phyloP scores from a whole-genome alignment of 2,329 filamentous ascomycete genomes.

The Fusarium odoratissimum region DNA sequence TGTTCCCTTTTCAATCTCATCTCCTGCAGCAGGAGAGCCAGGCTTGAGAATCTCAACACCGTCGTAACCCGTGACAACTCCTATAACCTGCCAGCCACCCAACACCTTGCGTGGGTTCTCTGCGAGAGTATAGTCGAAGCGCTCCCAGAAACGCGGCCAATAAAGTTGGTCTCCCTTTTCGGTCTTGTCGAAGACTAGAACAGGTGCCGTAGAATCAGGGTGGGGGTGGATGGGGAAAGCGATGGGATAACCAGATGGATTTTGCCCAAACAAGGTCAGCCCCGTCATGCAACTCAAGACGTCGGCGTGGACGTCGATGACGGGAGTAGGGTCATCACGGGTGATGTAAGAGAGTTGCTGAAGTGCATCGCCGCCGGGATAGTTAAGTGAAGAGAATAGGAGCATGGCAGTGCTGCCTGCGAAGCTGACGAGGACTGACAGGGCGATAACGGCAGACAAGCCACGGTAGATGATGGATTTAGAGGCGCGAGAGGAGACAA shows the following conservation, averaged over 20 bases:
- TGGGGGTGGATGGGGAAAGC: slow-evolving; percentile 42
- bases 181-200: slow-evolving; percentile 70
- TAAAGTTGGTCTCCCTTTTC: slow-evolving; percentile 58
- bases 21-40: slow-evolving; percentile 45
- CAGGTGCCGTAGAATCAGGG: slow-evolving; percentile 33
- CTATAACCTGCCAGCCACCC: slow-evolving; percentile 67
- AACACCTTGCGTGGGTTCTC: slow-evolving; percentile 62
- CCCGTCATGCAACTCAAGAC: slow-evolving; percentile 78
- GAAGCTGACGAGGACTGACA: slow-evolving; percentile 71
- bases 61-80: slow-evolving; percentile 67
- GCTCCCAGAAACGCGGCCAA: slow-evolving; percentile 68
- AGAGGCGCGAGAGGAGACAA: slow-evolving; percentile 71
- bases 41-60: slow-evolving; percentile 69
- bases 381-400: slow-evolving; percentile 86
- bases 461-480: slow-evolving; percentile 70
- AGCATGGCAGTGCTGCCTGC: slow-evolving; percentile 74
- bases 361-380: slow-evolving; percentile 89
- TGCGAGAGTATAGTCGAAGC: slow-evolving; percentile 71
- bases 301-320: slow-evolving; percentile 68
- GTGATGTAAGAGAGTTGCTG: slow-evolving; percentile 58
- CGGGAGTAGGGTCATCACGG: slow-evolving; percentile 35
- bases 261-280: slow-evolving; percentile 72
- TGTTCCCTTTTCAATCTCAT: slow-evolving; percentile 16
- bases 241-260: slow-evolving; percentile 53
- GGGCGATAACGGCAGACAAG: slow-evolving; percentile 64